phyloP scores from a whole-genome alignment of 2,329 filamentous ascomycete species.

The Aspergillus versicolor region DNA sequence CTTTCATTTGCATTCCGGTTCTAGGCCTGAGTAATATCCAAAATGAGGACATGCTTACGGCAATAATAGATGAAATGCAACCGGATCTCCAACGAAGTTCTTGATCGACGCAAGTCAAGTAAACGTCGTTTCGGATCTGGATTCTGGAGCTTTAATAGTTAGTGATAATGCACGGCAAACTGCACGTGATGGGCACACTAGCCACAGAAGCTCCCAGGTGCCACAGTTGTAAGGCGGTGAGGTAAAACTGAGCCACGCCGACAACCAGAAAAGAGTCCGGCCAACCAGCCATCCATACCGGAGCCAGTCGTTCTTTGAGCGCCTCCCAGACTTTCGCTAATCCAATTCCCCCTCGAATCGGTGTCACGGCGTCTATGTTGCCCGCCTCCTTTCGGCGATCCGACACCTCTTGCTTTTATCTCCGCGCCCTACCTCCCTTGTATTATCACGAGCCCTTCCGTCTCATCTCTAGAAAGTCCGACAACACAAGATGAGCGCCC shows the following conservation, averaged over 20 bases:
- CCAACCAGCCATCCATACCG: constrained; percentile 7
- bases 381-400: background rate
- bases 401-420: background rate
- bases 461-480: background rate
- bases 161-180: background rate
- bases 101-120: background rate
- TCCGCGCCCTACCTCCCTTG: constrained; percentile 1
- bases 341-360: background rate
- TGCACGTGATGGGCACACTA: background rate
- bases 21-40: no score
- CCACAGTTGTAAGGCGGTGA: constrained; percentile 5
- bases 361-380: background rate
- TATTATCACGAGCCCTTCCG: background rate
- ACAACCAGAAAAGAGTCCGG: constrained; percentile 10
- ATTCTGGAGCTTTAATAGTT: background rate
- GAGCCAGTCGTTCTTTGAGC: constrained; percentile 6
- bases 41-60: background rate
- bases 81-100: background rate
- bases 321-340: constrained; percentile 1
- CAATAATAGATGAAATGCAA: background rate
- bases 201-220: background rate
- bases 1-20: background rate
- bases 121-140: background rate
- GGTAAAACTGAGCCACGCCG: constrained; percentile 1
- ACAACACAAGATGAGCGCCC: constrained; percentile 54